Evolutionary conservation across 352 stramenopile genomes (phyloP), one percentile per base, ranked within the genome.

Genomic region (Phytophthora quininea): DNA sequence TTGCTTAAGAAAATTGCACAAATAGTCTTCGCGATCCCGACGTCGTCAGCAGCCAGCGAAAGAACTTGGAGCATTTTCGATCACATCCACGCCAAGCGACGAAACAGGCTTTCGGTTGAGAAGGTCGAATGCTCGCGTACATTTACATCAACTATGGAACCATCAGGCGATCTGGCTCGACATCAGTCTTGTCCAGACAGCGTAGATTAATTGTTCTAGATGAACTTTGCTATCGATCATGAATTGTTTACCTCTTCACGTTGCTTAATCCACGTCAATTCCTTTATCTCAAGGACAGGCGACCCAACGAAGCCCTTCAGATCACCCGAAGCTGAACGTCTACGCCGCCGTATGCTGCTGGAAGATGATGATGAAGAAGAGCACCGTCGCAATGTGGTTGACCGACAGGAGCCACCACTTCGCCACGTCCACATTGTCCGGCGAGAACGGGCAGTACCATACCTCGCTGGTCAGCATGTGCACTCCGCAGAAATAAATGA

Each of bases 401-500:
- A 77, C 71, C 54, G 46, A 54, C 11, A 79, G 55, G 42, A 71
- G 53, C 71, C 64, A 75, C 65, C 65, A 73, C 42, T 79, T 74
- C 35, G 56, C 54, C 42, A 72, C 24, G 33, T 75, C 61, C 3
- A 69, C 54, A 46, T 51, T 64, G 24, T 73, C 67, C 14, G 59
- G 63, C 14, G 37, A 48, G 40, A 73, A 79, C 19, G 66, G 64
- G 31, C 60, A 70, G 55, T 76, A 79, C 61, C 67, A 71, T 2
- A 49, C 32, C 48, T 73, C 51, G 30, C 53, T 46, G 15, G 56
- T 64, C 12, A 79, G 32, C 43, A 67, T 53, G 31, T 67, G 42
- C 2, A 79, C 37, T n/a, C 38, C 54, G 29, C 51, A 31, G 50
- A 66, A 56, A 49, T 82, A 87, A 8, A 73, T 15, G 37, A 85